Conservation (phyloP, 345 rosid genomes). For the Barbarea vulgaris region DNA sequence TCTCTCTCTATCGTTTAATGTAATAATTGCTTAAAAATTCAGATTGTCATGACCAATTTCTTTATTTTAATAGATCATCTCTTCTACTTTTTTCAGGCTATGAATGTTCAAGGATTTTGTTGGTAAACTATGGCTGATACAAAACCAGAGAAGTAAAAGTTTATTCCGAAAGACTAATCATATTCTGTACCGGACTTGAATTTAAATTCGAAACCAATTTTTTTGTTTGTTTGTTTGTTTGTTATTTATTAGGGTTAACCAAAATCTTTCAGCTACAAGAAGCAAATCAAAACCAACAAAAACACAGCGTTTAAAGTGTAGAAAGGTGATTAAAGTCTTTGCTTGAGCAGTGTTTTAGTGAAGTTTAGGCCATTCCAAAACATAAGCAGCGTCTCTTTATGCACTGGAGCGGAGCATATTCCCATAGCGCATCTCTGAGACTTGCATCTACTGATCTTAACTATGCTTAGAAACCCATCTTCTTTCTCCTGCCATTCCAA, state of each 20-base stretch:
- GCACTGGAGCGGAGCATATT: constrained; percentile 42
- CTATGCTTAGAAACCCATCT: constrained; percentile 45
- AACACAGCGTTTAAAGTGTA: background rate
- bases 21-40: background rate
- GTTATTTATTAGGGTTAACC: no score
- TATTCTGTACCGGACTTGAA: background rate
- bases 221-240: no score
- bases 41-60: background rate
- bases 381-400: constrained; percentile 59
- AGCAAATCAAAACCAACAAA: background rate
- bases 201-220: background rate
- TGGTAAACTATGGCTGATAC: background rate
- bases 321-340: constrained; percentile 50
- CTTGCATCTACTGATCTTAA: constrained; percentile 70
- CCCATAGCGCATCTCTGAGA: constrained; percentile 42
- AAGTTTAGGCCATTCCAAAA: constrained; percentile 52
- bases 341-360: constrained; percentile 54
- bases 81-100: background rate
- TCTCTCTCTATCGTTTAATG: background rate
- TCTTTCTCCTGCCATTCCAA: constrained; percentile 33
- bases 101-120: background rate
- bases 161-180: background rate
- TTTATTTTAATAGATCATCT: background rate
- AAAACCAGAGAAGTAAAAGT: background rate
- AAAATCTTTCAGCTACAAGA: constrained; percentile 4